phyloP scores from a whole-genome alignment of 768 basidiomycete species.

The Boletus vinaceobasis region DNA sequence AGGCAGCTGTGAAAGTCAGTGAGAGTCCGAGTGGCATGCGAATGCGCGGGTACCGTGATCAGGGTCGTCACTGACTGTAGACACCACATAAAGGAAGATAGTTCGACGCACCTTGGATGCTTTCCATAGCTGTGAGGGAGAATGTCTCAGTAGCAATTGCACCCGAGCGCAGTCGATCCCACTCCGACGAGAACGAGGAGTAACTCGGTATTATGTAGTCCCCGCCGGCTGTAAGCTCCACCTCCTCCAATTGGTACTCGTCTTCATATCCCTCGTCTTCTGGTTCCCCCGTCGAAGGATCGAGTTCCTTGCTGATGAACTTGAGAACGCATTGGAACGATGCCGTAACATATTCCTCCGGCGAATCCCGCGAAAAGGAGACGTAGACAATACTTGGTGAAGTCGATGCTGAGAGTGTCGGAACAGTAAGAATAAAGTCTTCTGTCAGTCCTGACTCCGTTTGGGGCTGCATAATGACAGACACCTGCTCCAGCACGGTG shows the following conservation, averaged over 20 bases:
- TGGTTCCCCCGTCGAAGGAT: slow-evolving; percentile 91
- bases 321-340: slow-evolving; percentile 91
- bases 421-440: slow-evolving; percentile 90
- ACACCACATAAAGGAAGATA: slow-evolving; percentile 5
- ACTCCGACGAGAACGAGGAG: slow-evolving; percentile 87
- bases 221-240: slow-evolving; percentile 86
- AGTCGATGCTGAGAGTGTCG: slow-evolving; percentile 60
- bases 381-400: slow-evolving; percentile 91
- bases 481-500: slow-evolving; percentile 90
- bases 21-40: slow-evolving; percentile 8
- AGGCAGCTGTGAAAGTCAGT: slow-evolving; percentile 63
- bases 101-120: slow-evolving; percentile 74
- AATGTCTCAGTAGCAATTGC: slow-evolving; percentile 90
- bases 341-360: slow-evolving; percentile 72
- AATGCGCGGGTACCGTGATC: slow-evolving; percentile 13
- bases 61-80: slow-evolving; percentile 16
- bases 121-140: slow-evolving; percentile 86
- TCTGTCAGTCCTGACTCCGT: slow-evolving; percentile 75
- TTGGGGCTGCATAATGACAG: slow-evolving; percentile 86
- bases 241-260: slow-evolving; percentile 96
- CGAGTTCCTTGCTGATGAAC: slow-evolving; percentile 96
- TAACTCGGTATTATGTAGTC: slow-evolving; percentile 98
- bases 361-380: slow-evolving; percentile 82
- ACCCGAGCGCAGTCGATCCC: slow-evolving; percentile 84
- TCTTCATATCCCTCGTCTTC: slow-evolving; percentile 99